Evolutionary conservation across 164 flowering plant genomes (phyloP).

Genomic region (Brasenia schreberi): DNA sequence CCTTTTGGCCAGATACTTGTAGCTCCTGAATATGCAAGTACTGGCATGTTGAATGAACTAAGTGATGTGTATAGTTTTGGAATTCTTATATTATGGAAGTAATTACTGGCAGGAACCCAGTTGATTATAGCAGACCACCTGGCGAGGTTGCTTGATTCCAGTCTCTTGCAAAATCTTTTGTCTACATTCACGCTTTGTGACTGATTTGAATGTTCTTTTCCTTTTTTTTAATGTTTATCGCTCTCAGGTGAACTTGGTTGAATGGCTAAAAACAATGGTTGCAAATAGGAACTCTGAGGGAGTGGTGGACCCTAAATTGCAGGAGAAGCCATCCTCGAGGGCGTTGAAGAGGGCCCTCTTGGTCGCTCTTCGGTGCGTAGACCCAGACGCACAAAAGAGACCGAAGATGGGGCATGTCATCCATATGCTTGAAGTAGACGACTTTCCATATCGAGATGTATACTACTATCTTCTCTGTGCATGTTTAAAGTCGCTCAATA

Average conservation of each 20-base stretch:
- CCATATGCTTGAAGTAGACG: slow-evolving; percentile 96
- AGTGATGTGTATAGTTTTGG: slow-evolving; percentile 95
- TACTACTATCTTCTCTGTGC: slow-evolving; percentile 8
- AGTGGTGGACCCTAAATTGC: slow-evolving; percentile 85
- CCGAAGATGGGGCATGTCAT: slow-evolving; percentile 97
- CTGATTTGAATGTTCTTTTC: neutral
- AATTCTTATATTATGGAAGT: slow-evolving; percentile 88
- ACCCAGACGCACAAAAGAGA: slow-evolving; percentile 88
- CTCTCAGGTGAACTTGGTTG: slow-evolving; percentile 70
- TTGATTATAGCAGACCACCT: slow-evolving; percentile 66
- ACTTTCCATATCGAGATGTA: slow-evolving; percentile 62
- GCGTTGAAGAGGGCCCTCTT: slow-evolving; percentile 70
- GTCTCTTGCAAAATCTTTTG: neutral
- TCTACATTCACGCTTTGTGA: neutral
- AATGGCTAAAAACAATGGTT: slow-evolving; percentile 82
- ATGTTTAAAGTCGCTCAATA: no score
- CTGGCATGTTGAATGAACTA: slow-evolving; percentile 94
- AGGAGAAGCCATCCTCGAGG: slow-evolving; percentile 70
- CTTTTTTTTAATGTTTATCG: neutral
- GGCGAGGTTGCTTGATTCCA: slow-evolving; percentile 43
- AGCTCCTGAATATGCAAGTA: slow-evolving; percentile 99
- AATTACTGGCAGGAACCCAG: slow-evolving; percentile 81
- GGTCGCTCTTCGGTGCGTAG: slow-evolving; percentile 87
- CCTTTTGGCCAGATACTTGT: no score
- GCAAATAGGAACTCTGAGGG: slow-evolving; percentile 64